These are phyloP conservation scores for Nannochloropsis salina DNA, from an alignment of 108 stramenopile species.

Conservation along the genomic window DNA sequence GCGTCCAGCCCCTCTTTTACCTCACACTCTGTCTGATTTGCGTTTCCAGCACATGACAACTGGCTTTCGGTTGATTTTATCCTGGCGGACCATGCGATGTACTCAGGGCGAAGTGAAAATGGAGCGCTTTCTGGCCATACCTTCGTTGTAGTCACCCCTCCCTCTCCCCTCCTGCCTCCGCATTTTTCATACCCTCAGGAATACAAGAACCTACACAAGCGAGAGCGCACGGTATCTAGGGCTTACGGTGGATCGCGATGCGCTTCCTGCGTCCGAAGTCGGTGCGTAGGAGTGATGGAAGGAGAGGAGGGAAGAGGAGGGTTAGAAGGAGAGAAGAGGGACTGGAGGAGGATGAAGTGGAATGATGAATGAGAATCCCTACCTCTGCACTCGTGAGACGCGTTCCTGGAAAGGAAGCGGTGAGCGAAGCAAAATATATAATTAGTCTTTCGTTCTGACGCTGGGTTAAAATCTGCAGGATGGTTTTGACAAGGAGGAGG, in stretches of 20 bases:
- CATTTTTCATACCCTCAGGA: constrained; percentile 52
- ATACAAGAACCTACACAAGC: constrained; percentile 69
- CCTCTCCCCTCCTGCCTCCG: neutral
- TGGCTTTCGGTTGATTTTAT: too few relatives aligned
- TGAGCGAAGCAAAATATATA: neutral
- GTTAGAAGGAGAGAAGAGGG: neutral
- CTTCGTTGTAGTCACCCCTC: neutral
- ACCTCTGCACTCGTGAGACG: neutral
- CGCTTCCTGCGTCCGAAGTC: constrained; percentile 74
- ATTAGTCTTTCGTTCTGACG: constrained; percentile 20
- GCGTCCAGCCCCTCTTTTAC: neutral
- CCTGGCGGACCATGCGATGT: too few relatives aligned
- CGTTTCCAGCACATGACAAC: too few relatives aligned
- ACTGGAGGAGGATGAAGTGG: neutral
- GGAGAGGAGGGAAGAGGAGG: constrained; percentile 19
- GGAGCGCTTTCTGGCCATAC: neutral
- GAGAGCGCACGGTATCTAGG: constrained; percentile 92
- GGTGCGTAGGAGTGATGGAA: constrained; percentile 30
- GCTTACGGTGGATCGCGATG: constrained; percentile 91
- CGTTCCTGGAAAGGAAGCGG: neutral
- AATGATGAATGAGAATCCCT: constrained; percentile 20
- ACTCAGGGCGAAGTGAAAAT: too few relatives aligned
- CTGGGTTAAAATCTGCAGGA: neutral
- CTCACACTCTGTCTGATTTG: neutral
- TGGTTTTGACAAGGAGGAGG: neutral